These are phyloP conservation scores for Fusarium drepaniforme DNA, from an alignment of 2,329 filamentous ascomycete species.

Conservation along the genomic window DNA sequence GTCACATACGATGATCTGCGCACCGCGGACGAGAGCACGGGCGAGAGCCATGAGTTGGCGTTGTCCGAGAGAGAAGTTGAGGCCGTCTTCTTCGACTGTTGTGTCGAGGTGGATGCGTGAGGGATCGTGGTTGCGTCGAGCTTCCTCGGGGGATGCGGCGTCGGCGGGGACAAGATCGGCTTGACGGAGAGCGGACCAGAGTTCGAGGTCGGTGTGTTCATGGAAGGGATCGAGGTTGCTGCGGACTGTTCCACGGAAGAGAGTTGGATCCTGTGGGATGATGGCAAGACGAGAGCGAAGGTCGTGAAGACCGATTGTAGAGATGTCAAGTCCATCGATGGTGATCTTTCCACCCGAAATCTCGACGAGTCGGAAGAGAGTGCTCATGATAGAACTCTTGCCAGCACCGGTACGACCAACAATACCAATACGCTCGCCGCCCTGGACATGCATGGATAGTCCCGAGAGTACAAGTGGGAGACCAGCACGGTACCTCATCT, in stretches of 20 bases:
- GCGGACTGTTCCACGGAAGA: slow-evolving; percentile 85
- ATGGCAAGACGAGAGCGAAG: slow-evolving; percentile 82
- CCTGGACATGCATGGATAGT: slow-evolving; percentile 77
- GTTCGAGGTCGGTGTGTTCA: slow-evolving; percentile 81
- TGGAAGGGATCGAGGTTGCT: slow-evolving; percentile 85
- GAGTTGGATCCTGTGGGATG: slow-evolving; percentile 86
- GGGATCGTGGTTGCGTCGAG: slow-evolving; percentile 74
- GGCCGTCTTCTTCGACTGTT: slow-evolving; percentile 90
- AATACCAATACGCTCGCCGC: slow-evolving; percentile 84
- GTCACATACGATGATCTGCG: slow-evolving; percentile 95
- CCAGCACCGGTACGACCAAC: slow-evolving; percentile 86
- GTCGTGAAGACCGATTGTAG: slow-evolving; percentile 79
- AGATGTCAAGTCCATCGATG: slow-evolving; percentile 77
- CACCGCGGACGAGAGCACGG: slow-evolving; percentile 86
- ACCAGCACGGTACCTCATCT: slow-evolving; percentile 82
- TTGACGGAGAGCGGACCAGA: slow-evolving; percentile 83
- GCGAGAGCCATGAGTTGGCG: slow-evolving; percentile 96
- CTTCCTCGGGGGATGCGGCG: slow-evolving; percentile 74
- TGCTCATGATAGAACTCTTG: slow-evolving; percentile 87
- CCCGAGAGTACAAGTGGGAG: slow-evolving; percentile 80
- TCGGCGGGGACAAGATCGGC: slow-evolving; percentile 76
- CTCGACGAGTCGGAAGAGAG: slow-evolving; percentile 82
- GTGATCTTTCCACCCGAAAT: slow-evolving; percentile 71
- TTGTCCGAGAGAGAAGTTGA: slow-evolving; percentile 96
- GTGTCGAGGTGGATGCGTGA: slow-evolving; percentile 84